Evolutionary conservation across 352 stramenopile genomes (phyloP), one percentile per base, ranked within the genome.

Genomic region (Phytophthora sp.): DNA sequence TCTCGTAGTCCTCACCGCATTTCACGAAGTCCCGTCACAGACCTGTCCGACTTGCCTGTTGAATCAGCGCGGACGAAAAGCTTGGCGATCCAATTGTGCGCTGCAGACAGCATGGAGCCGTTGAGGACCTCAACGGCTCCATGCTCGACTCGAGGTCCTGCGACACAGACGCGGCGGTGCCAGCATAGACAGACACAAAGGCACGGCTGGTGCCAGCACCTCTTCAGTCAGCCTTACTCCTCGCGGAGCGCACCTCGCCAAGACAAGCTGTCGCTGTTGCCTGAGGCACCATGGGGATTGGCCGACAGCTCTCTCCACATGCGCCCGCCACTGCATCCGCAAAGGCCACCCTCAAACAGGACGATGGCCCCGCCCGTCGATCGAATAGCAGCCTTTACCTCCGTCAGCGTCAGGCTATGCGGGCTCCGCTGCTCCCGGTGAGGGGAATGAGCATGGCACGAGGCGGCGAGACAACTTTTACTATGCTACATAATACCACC

Each of bases 161-260:
- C 45, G 60, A 69, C 60, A 69, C 29, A 52, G 59, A 67, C 42
- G 24, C 39, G 53, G 62, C 45, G 56, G 46, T 65, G 46, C 62
- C 62, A 65, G 46, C 54, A 70, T 70, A 65, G 46, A 58, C 62
- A 65, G 62, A 53, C 62, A 42, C 23, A 57, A 21, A 8, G 6
- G 62, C 45, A 59, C 55, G 30, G 56, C 41, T 62, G 39, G 52
- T 26, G 41, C 36, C 57, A 58, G 29, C 47, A 44, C 29, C 45
- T 55, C 12, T 44, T 52, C 46, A 68, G 18, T 68, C 60, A 29
- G 24, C 24, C 13, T 58, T 39, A 41, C 63, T 42, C 36, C 39
- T 29, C 46, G n/a, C 33, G 31, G 26, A 47, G 20, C 36, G n/a
- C 46, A 68, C 31, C 18, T 27, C 4, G 23, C 33, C 30, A 27